Evolutionary conservation across 768 basidiomycete species (phyloP), one percentile per base, ranked within the genome.

Genomic region (Leucogyrophana mollusca): DNA sequence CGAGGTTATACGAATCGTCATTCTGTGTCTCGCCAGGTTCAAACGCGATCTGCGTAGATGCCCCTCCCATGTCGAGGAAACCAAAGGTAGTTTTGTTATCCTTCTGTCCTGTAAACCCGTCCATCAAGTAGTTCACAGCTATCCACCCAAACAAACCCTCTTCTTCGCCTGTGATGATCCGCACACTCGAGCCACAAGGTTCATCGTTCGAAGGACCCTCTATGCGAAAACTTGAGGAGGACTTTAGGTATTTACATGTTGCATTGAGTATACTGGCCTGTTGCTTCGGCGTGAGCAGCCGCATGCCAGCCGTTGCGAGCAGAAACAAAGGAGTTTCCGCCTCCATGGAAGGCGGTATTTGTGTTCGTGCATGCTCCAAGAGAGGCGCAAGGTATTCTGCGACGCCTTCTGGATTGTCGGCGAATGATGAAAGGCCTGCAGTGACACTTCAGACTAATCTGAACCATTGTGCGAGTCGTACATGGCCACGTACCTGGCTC

Each of bases 81-180:
- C 96, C 96, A 59, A 92, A 98, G 4, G 95, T 97, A 16, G 91
- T 90, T 40, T 75, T 78, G 61, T 81, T 76, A 42, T 77, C 61
- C 43, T 65, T 70, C 0, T 67, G 65, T 9, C 76, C 75, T 1
- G 73, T 73, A 59, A 99, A 99, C 2, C 94, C 95, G 59, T 98
- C 90, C 91, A 97, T 94, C 40, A 98, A 83, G 65, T 99, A 98
- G 67, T 98, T 99, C 57, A 98, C 93, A 0, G 94, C 94, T 46
- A 99, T 93, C 96, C 96, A 99, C 0, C 96, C 96, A 66, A 94
- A 98, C 34, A 98, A 71, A 0, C 96, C 96, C 61, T 99, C 96
- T 67, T 99, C 96, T 67, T 98, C 94, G 48, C 96, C 96, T 3
- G 91, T 90, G 57, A 98, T 98, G 51, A 98, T 92, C 35, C 87